Conservation (phyloP, 768 basidiomycete genomes). For the Rhodotorula kratochvilovae region DNA sequence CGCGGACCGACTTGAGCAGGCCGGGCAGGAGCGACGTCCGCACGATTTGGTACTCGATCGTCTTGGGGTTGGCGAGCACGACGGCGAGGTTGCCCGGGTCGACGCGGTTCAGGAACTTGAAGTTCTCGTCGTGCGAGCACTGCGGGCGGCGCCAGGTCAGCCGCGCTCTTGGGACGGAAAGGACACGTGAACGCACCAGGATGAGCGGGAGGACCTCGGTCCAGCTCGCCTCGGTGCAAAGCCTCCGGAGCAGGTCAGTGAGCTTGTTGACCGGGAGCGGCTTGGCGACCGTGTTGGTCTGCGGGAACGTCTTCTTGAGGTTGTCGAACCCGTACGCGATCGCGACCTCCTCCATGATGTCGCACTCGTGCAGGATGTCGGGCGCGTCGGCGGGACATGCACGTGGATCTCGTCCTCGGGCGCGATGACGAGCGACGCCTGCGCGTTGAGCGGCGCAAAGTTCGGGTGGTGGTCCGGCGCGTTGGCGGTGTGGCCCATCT, state of each 20-base stretch:
- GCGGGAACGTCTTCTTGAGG: slow-evolving; percentile 82
- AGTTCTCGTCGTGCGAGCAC: slow-evolving; percentile 99
- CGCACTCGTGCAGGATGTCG: slow-evolving; percentile 96
- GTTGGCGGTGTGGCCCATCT: slow-evolving; percentile 70
- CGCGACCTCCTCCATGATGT: slow-evolving; percentile 96
- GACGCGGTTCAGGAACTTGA: slow-evolving; percentile 78
- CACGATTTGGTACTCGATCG: slow-evolving; percentile 95
- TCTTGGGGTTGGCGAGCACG: slow-evolving; percentile 93
- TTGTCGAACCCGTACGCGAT: slow-evolving; percentile 99
- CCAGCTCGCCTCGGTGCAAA: slow-evolving; percentile 95
- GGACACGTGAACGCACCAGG: slow-evolving; percentile 57
- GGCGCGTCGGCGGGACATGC: slow-evolving; percentile 84
- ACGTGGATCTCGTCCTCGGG: slow-evolving; percentile 65
- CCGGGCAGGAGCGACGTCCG: slow-evolving; percentile 93
- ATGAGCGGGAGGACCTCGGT: slow-evolving; percentile 90
- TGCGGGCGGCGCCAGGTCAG: slow-evolving; percentile 47
- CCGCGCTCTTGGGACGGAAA: background rate
- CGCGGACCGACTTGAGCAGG: slow-evolving; percentile 90
- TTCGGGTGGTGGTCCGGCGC: slow-evolving; percentile 54
- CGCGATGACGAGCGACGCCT: slow-evolving; percentile 17
- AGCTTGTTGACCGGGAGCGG: slow-evolving; percentile 83
- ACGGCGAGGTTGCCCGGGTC: slow-evolving; percentile 79
- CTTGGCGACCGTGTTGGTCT: slow-evolving; percentile 90
- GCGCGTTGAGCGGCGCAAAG: slow-evolving; percentile 29
- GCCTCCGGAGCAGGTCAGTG: slow-evolving; percentile 75